phyloP scores from a whole-genome alignment of 2,329 filamentous ascomycete genomes.

The Aspergillus latus region DNA sequence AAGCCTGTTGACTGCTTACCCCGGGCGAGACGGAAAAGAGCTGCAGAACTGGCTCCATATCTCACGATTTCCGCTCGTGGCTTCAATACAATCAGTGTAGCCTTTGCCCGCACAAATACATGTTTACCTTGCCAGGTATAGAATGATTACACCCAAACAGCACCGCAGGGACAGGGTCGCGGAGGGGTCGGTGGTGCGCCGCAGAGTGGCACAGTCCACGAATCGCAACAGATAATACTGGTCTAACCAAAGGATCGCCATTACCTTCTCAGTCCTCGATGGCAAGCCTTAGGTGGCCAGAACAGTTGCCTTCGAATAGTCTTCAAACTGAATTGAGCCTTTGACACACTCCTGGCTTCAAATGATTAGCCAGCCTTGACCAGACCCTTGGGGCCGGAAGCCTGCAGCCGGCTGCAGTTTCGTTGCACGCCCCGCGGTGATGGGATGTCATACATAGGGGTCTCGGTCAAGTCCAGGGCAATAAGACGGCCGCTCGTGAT shows the following conservation, averaged over 20 bases:
- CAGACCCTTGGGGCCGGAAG: neutral
- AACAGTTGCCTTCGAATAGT: neutral
- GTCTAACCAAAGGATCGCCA: constrained; percentile 4
- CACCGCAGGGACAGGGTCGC: constrained; percentile 11
- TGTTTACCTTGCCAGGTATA: constrained; percentile 8
- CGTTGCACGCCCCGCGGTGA: neutral
- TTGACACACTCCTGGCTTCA: neutral
- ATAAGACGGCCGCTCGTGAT: neutral
- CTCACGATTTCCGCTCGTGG: neutral
- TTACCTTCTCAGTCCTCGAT: neutral
- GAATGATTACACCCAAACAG: constrained; percentile 19
- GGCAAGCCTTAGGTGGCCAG: neutral
- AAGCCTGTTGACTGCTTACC: constrained; percentile 7
- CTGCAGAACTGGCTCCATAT: constrained; percentile 2
- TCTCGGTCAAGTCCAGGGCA: neutral
- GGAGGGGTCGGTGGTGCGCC: constrained; percentile 23
- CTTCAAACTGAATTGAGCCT: neutral
- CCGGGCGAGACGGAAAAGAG: constrained; percentile 9
- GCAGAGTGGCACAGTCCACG: constrained; percentile 22
- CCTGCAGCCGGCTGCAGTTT: neutral
- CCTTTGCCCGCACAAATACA: constrained; percentile 13
- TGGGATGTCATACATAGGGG: neutral
- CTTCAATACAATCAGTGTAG: neutral
- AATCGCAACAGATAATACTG: constrained; percentile 14
- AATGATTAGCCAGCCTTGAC: neutral